These are phyloP conservation scores for Nannizzia gypsea DNA, from an alignment of 2,329 filamentous ascomycete genomes.

Conservation along the genomic window DNA sequence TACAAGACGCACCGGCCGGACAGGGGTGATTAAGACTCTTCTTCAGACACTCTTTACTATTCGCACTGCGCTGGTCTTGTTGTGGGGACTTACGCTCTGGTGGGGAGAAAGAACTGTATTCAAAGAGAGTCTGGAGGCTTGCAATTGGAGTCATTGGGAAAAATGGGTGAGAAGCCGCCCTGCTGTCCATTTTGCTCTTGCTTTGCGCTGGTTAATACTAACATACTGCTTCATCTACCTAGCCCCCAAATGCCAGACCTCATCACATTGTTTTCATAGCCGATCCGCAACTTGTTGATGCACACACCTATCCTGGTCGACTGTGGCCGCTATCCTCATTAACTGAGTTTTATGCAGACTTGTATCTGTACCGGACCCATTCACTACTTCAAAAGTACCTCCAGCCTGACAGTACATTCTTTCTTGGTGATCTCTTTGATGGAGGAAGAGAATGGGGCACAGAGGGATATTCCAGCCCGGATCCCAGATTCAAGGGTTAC, in stretches of 20 bases:
- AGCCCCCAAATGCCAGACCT: conserved; percentile 68
- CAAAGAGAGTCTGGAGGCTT: conserved; percentile 54
- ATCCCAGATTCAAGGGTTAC: conserved; percentile 62
- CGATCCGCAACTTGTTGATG: conserved; percentile 84
- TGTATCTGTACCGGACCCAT: conserved; percentile 77
- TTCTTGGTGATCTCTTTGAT: conserved; percentile 90
- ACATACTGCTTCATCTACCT: conserved; percentile 8
- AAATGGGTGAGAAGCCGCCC: conserved; percentile 57
- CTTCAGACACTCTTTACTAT: conserved; percentile 29
- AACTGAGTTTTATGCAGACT: conserved; percentile 67
- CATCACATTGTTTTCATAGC: conserved; percentile 77
- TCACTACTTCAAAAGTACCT: conserved; percentile 62
- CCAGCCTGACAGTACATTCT: conserved; percentile 77
- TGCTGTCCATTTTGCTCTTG: not conserved
- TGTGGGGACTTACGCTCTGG: conserved; percentile 68
- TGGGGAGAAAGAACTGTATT: conserved; percentile 81
- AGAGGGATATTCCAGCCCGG: conserved; percentile 45
- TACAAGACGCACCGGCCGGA: conserved; percentile 14
- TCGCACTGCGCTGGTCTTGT: conserved; percentile 52
- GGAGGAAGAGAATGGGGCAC: conserved; percentile 93
- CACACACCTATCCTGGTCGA: conserved; percentile 84
- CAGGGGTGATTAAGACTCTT: conserved; percentile 11
- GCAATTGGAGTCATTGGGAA: conserved; percentile 82
- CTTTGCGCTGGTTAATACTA: not conserved
- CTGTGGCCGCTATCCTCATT: conserved; percentile 58